Percentiles rank a stretch among this genome's conserved stretches.
phyloP scores from a whole-genome alignment of 169 alveolate genomes.

The Plasmodium gonderi region DNA sequence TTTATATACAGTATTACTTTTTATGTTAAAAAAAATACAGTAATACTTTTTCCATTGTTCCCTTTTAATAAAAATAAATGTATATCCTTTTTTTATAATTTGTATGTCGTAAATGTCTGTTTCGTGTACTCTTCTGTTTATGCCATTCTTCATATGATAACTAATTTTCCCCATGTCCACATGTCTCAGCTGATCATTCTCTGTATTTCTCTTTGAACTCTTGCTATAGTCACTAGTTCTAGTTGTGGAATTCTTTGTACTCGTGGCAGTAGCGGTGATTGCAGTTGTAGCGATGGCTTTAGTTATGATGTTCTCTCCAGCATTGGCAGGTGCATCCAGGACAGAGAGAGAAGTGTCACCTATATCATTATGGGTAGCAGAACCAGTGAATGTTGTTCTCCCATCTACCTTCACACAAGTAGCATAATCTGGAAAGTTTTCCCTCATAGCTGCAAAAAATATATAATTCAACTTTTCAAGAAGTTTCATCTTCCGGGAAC shows the following conservation, averaged over 20 bases:
- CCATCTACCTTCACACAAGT: background rate
- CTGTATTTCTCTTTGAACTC: background rate
- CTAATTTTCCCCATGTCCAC: background rate
- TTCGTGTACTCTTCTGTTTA: constrained; percentile 24
- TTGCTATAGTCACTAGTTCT: no score
- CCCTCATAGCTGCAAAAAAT: background rate
- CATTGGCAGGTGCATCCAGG: no score
- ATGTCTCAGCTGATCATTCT: background rate
- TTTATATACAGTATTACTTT: constrained; percentile 1
- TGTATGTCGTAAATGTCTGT: constrained; percentile 41
- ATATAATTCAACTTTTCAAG: constrained; percentile 13
- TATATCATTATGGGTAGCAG: background rate
- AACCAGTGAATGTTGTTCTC: background rate
- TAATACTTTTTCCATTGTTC: constrained; percentile 19
- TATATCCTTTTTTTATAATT: constrained; percentile 31
- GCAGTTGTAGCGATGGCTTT: no score
- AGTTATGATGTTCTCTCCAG: no score
- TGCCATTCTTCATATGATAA: constrained; percentile 4
- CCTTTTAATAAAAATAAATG: background rate
- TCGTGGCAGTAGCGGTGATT: no score
- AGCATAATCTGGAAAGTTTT: background rate
- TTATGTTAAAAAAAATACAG: constrained; percentile 24
- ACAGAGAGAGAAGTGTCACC: no score
- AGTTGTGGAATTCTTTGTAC: no score
- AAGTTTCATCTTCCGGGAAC: background rate